phyloP scores from a whole-genome alignment of 352 stramenopile species.

The Pythium oligandrum region DNA sequence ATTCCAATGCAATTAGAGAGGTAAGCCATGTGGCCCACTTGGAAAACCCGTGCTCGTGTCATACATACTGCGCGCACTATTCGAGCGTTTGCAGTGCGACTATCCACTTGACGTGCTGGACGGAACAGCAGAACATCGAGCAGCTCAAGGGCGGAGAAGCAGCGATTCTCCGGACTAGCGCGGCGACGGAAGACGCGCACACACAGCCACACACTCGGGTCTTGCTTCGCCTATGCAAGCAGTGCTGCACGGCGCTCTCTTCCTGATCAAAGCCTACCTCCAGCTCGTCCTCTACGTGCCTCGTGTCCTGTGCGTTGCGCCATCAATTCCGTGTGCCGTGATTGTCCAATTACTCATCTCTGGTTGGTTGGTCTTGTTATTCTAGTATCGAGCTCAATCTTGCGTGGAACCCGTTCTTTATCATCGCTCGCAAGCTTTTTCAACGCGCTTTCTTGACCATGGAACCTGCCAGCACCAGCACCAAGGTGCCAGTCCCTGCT shows the following conservation, averaged over 20 bases:
- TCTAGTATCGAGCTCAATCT: conserved; percentile 52
- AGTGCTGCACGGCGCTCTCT: conserved; percentile 30
- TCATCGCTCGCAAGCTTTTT: conserved; percentile 36
- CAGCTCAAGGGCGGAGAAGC: neutral
- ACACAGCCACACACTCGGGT: neutral
- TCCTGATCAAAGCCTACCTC: conserved; percentile 56
- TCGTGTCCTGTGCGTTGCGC: conserved; percentile 45
- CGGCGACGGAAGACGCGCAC: neutral
- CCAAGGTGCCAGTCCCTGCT: conserved; percentile 6
- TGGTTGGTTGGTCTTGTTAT: neutral
- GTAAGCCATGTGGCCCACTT: no score
- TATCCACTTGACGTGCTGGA: no score
- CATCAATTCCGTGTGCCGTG: conserved; percentile 15
- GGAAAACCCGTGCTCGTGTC: no score
- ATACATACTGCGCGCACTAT: no score
- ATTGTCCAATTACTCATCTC: conserved; percentile 7
- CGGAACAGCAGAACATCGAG: neutral
- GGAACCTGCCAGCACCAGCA: conserved; percentile 11
- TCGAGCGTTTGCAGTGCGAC: no score
- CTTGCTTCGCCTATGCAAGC: conserved; percentile 18
- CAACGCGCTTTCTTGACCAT: conserved; percentile 21
- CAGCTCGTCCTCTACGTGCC: conserved; percentile 60
- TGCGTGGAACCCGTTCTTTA: conserved; percentile 62
- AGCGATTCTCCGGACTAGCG: neutral
- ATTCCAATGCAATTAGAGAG: no score